Evolutionary conservation across 148 eudicot genomes (phyloP), one percentile per base, ranked within the genome.

Genomic region (Camellia japonica): DNA sequence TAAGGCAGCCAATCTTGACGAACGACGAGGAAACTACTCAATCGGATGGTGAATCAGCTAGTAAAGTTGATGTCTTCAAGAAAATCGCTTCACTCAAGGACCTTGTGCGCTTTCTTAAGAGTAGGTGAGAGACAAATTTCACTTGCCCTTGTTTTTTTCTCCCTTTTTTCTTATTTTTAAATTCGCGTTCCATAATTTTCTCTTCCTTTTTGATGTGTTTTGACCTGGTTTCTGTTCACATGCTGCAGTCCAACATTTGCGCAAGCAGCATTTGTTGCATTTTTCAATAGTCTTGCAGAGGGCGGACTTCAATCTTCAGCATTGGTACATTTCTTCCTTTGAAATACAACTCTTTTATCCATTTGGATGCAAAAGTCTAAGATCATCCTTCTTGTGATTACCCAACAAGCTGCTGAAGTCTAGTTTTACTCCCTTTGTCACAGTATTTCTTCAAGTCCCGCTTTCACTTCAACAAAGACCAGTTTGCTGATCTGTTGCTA

Each of bases 361-460:
- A 71, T 23, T 38, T 52, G 6, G 59, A 13, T 71, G 11, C 18
- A 52, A 23, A 71, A 16, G 43, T 52, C 43, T 71, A 71, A 46
- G 54, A 51, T 71, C 60, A 19, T 47, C 14, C 47, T 71, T 20
- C 60, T 30, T 15, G 0, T 12, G 1, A 5, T 12, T 5, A 5
- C 60, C 59, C 43, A 52, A 6, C 42, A 20, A 4, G 73, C 56
- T 70, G 73, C 46, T 70, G 55, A 47, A 70, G 73, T 47, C 55
- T 47, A 12, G 44, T 77, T 74, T 59, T 55, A 2, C 7, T 15
- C 19, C 30, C 30, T 23, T 23, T 9, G 19, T 91, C 30, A 90
- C 87, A 93, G 97, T 93, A 90, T 81, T 90, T 80, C 87, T 84
- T 93, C 74, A 93, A 88, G 88, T 95, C 95, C 19, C 89, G 85